Evolutionary conservation across 345 rosid species (phyloP), one percentile per base, ranked within the genome.

Genomic region (Salix exigua): DNA sequence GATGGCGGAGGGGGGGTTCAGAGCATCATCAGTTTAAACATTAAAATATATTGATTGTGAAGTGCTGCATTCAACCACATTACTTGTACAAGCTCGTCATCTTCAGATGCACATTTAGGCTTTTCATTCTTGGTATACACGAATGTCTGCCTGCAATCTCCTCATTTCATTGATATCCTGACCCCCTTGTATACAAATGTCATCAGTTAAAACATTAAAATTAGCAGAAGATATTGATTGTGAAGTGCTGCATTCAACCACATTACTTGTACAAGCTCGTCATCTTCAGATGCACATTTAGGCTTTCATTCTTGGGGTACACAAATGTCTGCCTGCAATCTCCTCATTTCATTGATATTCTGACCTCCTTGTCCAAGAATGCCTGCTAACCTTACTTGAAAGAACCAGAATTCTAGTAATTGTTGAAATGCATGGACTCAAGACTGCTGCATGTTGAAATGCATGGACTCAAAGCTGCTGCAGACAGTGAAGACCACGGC

Each of bases 1-100:
- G 85, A 76, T 31, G 79, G 79, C 14, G 37, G 78, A 61, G 35
- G 62, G 17, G 21, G 25, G 16, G 1, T 42, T 55, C 70, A 63
- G 26, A 65, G 25, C 5, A 70, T 77, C 61, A n/a, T 44, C 61
- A 62, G n/a, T 3, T 26, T 1, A 26, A 26, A 26, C 28, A n/a
- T n/a, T 66, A 12, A 12, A 23, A 40, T 66, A 48, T n/a, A 77
- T n/a, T 48, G 13, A 76, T 30, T 19, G 66, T 51, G 60, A 17
- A 55, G 58, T 48, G 60, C 35, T 17, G 14, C 67, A 61, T 30
- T 23, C 37, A 30, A 71, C 23, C 69, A 33, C 4, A 50, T 77
- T 78, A 88, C 91, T 88, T 88, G 90, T 68, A 88, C 89, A 78
- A 90, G 85, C 80, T n/a, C n/a, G n/a, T 90, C 93, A 63, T 87